These are phyloP conservation scores for Penicillium sp. DNA, from an alignment of 2,329 filamentous ascomycete species.

Conservation along the genomic window DNA sequence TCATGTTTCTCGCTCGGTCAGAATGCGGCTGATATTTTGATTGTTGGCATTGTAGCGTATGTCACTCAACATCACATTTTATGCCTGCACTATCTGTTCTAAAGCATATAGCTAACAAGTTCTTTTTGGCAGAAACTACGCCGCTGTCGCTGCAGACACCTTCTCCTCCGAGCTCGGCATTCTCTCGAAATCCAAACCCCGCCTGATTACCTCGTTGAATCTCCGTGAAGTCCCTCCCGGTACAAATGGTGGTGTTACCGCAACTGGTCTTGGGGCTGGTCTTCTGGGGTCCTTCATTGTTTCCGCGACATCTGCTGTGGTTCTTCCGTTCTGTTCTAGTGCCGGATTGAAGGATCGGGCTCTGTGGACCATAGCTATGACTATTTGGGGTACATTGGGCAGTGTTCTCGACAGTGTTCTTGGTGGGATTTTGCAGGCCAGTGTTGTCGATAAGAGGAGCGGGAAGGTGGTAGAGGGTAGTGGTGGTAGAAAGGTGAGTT, in stretches of 20 bases:
- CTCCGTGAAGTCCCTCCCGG: slow-evolving; percentile 79
- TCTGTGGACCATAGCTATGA: slow-evolving; percentile 55
- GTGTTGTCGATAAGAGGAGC: slow-evolving; percentile 76
- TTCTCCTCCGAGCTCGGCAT: slow-evolving; percentile 96
- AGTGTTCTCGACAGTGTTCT: slow-evolving; percentile 85
- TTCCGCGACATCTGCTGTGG: slow-evolving; percentile 64
- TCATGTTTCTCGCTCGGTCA: slow-evolving; percentile 42
- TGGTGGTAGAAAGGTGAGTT: slow-evolving; percentile 62
- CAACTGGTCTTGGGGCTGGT: slow-evolving; percentile 70
- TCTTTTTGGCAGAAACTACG: slow-evolving; percentile 64
- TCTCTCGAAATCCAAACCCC: slow-evolving; percentile 69
- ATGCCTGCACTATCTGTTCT: background rate
- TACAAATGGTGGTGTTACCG: slow-evolving; percentile 89
- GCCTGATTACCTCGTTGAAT: slow-evolving; percentile 77
- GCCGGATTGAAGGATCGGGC: slow-evolving; percentile 53
- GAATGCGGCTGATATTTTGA: slow-evolving; percentile 36
- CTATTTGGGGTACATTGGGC: slow-evolving; percentile 71
- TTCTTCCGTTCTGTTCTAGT: slow-evolving; percentile 66
- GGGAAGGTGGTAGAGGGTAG: slow-evolving; percentile 88
- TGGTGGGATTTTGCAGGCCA: slow-evolving; percentile 79
- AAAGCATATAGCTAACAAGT: background rate
- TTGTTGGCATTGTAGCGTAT: slow-evolving; percentile 43
- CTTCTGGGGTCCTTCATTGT: slow-evolving; percentile 68
- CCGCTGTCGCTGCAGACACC: slow-evolving; percentile 86
- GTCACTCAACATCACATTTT: slow-evolving; percentile 7